Evolutionary conservation across 208 protist species (phyloP), one percentile per base, ranked within the genome.

Genomic region (Balamuthia mandrillaris): DNA sequence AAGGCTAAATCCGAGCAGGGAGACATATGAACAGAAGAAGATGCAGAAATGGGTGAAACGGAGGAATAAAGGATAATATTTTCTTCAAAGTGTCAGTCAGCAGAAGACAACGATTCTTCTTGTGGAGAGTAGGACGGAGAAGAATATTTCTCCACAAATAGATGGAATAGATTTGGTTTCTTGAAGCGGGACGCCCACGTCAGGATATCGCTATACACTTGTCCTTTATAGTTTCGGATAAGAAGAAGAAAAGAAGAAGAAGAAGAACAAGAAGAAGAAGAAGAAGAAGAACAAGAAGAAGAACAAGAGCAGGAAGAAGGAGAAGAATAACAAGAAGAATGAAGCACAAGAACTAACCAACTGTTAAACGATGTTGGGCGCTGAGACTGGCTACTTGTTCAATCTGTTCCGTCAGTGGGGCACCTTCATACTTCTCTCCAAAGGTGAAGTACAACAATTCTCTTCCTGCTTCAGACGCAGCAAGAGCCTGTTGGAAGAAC

Each of bases 401-500:
- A 4, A 72, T 33, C 63, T 41, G 47, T 14, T 72, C 63, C 35
- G 41, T 41, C 1, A 72, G 63, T 14, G 63, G 41, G 16, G 37
- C 37, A n/a, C 63, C 63, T 21, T 18, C 37, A 41, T 72, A 72
- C 16, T 72, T 72, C 6, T 89, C 88, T 51, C 88, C 86, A 89
- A 89, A 90, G 27, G 83, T 66, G 56, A 74, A 90, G 70, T 91
- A 88, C 2, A 31, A 9, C 2, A 90, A 3, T 16, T 61, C 58
- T 51, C 87, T 49, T 29, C 81, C 88, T 12, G 81, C 44, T 49
- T 91, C 75, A 21, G 86, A 88, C 14, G 77, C 45, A 14, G 88
- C 44, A 66, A 92, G 84, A 1, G 63, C 37, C 70, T 92, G 89
- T 29, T 90, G 52, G 3, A 92, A 45, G 3, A 51, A 27, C 54